These are phyloP conservation scores for Penicillium sp. DNA, from an alignment of 2,329 filamentous ascomycete species.

Conservation along the genomic window DNA sequence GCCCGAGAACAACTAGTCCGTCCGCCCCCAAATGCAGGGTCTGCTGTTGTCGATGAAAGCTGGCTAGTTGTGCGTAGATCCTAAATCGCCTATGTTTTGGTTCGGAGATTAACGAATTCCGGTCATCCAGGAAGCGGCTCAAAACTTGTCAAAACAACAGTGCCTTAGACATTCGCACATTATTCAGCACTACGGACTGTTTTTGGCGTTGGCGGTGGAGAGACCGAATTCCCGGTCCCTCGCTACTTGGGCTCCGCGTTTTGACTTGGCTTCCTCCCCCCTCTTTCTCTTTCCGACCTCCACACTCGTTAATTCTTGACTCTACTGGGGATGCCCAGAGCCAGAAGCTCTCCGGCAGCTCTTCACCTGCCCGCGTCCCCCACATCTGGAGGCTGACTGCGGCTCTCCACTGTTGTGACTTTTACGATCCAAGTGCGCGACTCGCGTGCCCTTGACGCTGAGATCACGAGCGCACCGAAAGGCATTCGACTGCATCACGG, in stretches of 20 bases:
- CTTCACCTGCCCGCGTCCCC: constrained; percentile 10
- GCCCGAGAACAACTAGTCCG: background rate
- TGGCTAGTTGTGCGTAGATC: background rate
- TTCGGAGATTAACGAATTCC: background rate
- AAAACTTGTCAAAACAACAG: background rate
- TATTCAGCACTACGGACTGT: background rate
- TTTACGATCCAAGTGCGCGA: background rate
- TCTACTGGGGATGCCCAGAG: constrained; percentile 11
- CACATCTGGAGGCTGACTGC: constrained; percentile 6
- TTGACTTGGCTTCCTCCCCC: background rate
- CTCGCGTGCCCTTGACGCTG: background rate
- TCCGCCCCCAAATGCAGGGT: background rate
- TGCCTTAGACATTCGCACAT: background rate
- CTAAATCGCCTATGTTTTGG: background rate
- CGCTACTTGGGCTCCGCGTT: background rate
- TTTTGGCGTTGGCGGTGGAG: background rate
- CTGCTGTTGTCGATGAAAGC: background rate
- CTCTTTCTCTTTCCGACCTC: background rate
- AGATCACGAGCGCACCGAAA: background rate
- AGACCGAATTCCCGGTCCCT: background rate
- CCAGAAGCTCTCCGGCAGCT: constrained; percentile 7
- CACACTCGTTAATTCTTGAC: constrained; percentile 1
- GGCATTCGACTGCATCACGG: background rate
- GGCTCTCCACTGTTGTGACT: background rate
- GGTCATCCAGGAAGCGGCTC: background rate